Evolutionary conservation across 306 rosid species (phyloP).

Genomic region (Dryas drummondii): DNA sequence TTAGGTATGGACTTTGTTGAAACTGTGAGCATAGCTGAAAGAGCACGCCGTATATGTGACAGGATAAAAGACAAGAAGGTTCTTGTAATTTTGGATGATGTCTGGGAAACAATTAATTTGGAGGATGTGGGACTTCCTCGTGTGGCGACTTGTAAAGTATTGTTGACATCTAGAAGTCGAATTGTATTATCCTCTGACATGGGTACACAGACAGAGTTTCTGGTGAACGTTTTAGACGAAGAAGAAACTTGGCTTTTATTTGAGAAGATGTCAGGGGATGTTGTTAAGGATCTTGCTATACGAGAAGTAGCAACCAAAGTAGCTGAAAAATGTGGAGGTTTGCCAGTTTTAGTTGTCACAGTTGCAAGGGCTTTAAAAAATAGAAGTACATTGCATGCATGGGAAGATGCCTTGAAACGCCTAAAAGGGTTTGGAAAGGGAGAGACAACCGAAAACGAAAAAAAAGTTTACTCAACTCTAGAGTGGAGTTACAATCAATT

Average conservation of each 20-base stretch:
- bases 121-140: constrained; percentile 34
- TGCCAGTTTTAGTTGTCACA: too few relatives aligned
- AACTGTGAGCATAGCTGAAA: too few relatives aligned
- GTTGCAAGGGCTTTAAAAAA: too few relatives aligned
- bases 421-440: too few relatives aligned
- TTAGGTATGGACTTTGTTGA: constrained; percentile 20
- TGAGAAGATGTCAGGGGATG: neutral
- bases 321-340: too few relatives aligned
- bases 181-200: neutral
- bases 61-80: constrained; percentile 6
- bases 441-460: too few relatives aligned
- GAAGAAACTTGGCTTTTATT: constrained; percentile 26
- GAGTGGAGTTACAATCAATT: constrained; percentile 20
- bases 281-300: neutral
- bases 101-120: constrained; percentile 36
- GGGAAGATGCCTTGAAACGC: constrained; percentile 18
- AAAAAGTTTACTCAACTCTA: too few relatives aligned
- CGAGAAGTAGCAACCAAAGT: constrained; percentile 1
- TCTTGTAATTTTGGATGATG: constrained; percentile 41
- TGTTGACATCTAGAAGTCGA: constrained; percentile 34
- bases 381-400: neutral
- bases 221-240: neutral
- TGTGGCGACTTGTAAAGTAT: constrained; percentile 20
- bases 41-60: neutral
- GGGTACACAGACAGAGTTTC: neutral